Evolutionary conservation across 768 basidiomycete species (phyloP).

Genomic region (Termitomyces sp.): DNA sequence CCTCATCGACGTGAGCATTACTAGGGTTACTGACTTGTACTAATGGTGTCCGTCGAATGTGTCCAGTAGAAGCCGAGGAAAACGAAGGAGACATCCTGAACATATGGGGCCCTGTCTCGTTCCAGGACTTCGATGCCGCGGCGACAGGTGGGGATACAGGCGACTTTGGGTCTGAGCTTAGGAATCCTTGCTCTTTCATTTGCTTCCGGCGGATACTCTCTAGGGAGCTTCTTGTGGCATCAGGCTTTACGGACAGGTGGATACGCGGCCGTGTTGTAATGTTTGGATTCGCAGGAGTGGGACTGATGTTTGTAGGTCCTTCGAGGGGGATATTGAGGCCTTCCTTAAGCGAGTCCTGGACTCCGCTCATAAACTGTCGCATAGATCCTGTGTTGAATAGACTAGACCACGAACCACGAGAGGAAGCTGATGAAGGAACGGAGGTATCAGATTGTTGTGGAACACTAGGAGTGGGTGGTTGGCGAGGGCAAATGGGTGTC

Average conservation of each 20-base stretch:
- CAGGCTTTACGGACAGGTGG: not conserved
- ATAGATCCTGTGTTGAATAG: conserved; percentile 63
- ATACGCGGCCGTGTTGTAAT: not conserved
- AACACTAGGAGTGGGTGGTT: conserved; percentile 35
- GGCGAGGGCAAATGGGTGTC: conserved; percentile 49
- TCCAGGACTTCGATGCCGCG: conserved; percentile 50
- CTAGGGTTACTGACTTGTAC: conserved; percentile 9
- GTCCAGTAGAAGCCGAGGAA: conserved; percentile 36
- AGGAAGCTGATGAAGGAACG: conserved; percentile 51
- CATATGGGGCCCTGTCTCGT: conserved; percentile 31
- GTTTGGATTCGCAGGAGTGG: conserved; percentile 15
- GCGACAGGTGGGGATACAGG: conserved; percentile 11
- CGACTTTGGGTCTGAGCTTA: conserved; percentile 10
- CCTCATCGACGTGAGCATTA: conserved; percentile 28
- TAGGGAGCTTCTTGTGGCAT: not conserved
- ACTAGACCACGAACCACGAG: conserved; percentile 78
- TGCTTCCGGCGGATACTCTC: conserved; percentile 14
- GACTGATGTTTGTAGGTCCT: conserved; percentile 31
- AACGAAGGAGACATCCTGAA: conserved; percentile 32
- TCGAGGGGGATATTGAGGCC: conserved; percentile 40
- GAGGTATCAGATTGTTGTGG: conserved; percentile 29
- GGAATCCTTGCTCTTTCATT: conserved; percentile 24
- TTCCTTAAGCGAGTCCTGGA: conserved; percentile 46
- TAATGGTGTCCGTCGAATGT: conserved; percentile 32
- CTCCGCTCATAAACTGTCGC: conserved; percentile 64